These are phyloP conservation scores for Capronia coronata DNA, from an alignment of 2,329 filamentous ascomycete genomes.

Conservation along the genomic window DNA sequence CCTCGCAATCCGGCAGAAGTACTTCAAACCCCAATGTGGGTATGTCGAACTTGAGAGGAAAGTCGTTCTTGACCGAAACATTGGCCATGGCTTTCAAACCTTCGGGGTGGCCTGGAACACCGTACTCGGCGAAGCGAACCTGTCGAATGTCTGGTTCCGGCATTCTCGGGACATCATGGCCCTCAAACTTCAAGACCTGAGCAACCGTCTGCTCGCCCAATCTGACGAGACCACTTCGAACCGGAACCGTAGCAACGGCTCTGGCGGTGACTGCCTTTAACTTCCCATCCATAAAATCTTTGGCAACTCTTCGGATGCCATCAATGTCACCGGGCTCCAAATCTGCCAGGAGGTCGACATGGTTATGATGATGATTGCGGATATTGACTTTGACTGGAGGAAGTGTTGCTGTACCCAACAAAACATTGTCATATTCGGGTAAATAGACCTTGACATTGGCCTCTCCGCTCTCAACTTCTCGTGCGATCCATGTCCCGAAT, in stretches of 20 bases:
- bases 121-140: slow-evolving; percentile 69
- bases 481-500: slow-evolving; percentile 72
- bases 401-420: slow-evolving; percentile 69
- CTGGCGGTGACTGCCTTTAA: slow-evolving; percentile 64
- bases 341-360: slow-evolving; percentile 71
- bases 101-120: slow-evolving; percentile 47
- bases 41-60: slow-evolving; percentile 67
- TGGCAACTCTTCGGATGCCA: slow-evolving; percentile 70
- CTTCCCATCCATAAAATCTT: slow-evolving; percentile 79
- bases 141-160: slow-evolving; percentile 77
- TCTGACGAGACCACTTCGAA: slow-evolving; percentile 73
- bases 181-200: slow-evolving; percentile 48
- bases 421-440: slow-evolving; percentile 70
- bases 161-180: slow-evolving; percentile 63
- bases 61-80: slow-evolving; percentile 65
- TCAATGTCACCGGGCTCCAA: slow-evolving; percentile 69
- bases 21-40: slow-evolving; percentile 80
- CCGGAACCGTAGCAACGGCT: slow-evolving; percentile 63
- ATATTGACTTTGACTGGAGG: slow-evolving; percentile 71
- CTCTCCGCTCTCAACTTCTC: slow-evolving; percentile 65
- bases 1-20: slow-evolving; percentile 72
- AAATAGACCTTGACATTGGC: slow-evolving; percentile 70
- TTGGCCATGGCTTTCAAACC: slow-evolving; percentile 77
- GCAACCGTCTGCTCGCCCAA: slow-evolving; percentile 70
- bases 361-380: slow-evolving; percentile 67